Base-by-base conservation (phyloP, 805 yeast genomes). In the Barnettozyma sp. region DNA sequence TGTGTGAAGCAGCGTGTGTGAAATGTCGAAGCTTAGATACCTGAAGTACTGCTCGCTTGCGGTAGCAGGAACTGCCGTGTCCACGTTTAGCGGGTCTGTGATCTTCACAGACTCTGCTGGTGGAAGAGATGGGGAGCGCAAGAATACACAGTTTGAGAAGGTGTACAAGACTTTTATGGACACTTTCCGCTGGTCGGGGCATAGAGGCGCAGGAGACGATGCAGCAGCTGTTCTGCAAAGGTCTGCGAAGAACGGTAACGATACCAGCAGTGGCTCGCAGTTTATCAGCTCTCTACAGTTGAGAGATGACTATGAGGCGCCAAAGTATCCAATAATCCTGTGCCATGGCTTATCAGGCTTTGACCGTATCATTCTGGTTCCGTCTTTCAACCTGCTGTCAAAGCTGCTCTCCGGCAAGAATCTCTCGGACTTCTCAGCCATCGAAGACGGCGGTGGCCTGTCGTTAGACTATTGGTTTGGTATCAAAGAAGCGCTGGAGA, bases 341-440 rank as follows among this genome's bases (percentile, higher is more conserved):
- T 86, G 95, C 49, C 96, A 86, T 61, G 96, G 96, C 0, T 68
- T 86, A 17, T 75, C 84, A 0, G 96, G 96, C 1, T 86, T 84
- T 48, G 94, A 83, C 48, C 66, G 62, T 37, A 35, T 73, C 25
- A 52, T 62, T 23, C 45, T 76, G 7, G 29, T 72, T 3, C 76
- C 78, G 0, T 65, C 64, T 4, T 36, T 62, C 10, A 52, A 42
- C 37, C 63, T 54, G 14, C 43, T 60, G 23, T 46, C 56, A 3
- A 50, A 44, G 5, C 36, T 45, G 6, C 9, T 39, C 7, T 36
- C 38, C 11, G 46, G 48, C n/a, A 36, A 45, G n/a, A 40, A 28
- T 2, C 25, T 28, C 6, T 17, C 36, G 3, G 36, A 37, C 14
- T 25, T 37, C n/a, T 25, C 22, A n/a, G 55, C 60, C 5, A 28